Conservation (phyloP, 257 asterid genomes). For the Solanum pennellii region DNA sequence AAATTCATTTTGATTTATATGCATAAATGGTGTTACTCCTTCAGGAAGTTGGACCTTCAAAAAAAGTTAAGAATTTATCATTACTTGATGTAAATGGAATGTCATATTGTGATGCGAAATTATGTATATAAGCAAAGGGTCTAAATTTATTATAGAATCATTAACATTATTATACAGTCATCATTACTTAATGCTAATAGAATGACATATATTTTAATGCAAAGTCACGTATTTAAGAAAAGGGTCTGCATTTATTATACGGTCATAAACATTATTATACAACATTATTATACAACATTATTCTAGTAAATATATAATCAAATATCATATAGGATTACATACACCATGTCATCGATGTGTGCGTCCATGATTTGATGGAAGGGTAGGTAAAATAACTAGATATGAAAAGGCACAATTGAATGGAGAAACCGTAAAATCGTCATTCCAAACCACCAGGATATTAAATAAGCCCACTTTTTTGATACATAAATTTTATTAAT, state of each 20-base stretch:
- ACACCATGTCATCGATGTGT: neutral
- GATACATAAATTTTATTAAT: neutral
- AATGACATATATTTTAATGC: neutral
- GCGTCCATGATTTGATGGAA: neutral
- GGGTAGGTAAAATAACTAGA: neutral
- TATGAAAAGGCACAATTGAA: neutral
- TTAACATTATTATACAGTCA: too few species aligned
- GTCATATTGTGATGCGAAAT: neutral
- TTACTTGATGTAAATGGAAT: conserved; percentile 7
- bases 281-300: too few species aligned
- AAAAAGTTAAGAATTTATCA: conserved; percentile 1
- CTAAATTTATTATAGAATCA: too few species aligned
- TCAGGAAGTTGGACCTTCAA: conserved; percentile 40
- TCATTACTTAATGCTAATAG: neutral
- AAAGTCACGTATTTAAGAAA: neutral
- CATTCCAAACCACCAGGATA: neutral
- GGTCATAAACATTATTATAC: too few species aligned
- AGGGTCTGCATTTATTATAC: too few species aligned
- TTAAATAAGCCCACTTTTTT: neutral
- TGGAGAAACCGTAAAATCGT: neutral
- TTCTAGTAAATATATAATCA: neutral
- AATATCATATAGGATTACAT: neutral
- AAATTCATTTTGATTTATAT: neutral
- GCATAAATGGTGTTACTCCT: conserved; percentile 22
- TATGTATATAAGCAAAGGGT: neutral